Evolutionary conservation across 495 filamentous ascomycete genomes (phyloP).

Genomic region (Penicillium longicatenatum): DNA sequence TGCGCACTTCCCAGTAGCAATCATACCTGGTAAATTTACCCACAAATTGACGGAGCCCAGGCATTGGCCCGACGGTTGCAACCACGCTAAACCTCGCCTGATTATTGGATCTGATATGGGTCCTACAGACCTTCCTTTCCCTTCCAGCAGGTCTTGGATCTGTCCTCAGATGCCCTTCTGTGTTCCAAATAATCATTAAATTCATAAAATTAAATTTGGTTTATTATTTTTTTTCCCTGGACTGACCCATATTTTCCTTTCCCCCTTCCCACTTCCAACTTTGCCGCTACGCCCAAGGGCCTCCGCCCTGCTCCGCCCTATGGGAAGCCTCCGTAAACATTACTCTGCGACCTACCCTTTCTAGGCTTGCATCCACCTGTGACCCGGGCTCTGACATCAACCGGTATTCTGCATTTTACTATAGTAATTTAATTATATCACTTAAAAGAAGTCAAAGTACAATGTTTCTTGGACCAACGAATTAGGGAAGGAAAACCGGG

Average conservation of each 20-base stretch:
- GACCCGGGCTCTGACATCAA: slow-evolving; percentile 49
- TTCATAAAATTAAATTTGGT: background rate
- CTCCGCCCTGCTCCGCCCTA: slow-evolving; percentile 25
- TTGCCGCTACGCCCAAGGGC: slow-evolving; percentile 20
- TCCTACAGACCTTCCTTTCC: slow-evolving; percentile 26
- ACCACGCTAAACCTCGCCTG: slow-evolving; percentile 38
- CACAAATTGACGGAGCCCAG: background rate
- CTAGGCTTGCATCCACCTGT: slow-evolving; percentile 45
- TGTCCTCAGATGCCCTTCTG: slow-evolving; percentile 24
- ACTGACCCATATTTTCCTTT: slow-evolving; percentile 8
- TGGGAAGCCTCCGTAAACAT: slow-evolving; percentile 27
- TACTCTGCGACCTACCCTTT: slow-evolving; percentile 34
- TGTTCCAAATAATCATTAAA: slow-evolving; percentile 14
- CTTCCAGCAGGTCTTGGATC: slow-evolving; percentile 26
- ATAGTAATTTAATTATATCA: slow-evolving; percentile 7
- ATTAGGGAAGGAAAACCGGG: background rate
- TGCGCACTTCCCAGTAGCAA: slow-evolving; percentile 19
- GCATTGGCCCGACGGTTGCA: slow-evolving; percentile 36
- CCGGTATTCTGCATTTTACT: slow-evolving; percentile 24
- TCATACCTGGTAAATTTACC: slow-evolving; percentile 16
- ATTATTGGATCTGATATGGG: slow-evolving; percentile 48
- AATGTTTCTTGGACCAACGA: background rate
- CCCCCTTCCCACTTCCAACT: slow-evolving; percentile 14
- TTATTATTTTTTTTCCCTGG: slow-evolving; percentile 6
- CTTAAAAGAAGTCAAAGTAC: background rate